phyloP scores from a whole-genome alignment of 1,139 yeast genomes.

The Torulaspora pretoriensis region DNA sequence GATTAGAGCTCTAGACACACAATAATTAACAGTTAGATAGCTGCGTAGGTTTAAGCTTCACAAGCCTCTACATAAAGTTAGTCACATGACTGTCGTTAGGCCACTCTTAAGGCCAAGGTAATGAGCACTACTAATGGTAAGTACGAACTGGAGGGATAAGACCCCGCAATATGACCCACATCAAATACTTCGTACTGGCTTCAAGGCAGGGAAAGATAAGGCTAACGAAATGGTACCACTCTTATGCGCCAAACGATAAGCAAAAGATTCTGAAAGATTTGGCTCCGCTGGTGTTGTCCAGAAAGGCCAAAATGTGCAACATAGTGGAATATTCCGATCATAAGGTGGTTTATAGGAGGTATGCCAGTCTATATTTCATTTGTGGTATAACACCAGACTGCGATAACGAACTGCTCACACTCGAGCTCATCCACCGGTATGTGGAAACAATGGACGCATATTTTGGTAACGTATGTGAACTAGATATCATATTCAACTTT shows the following conservation, averaged over 20 bases:
- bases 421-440: conserved; percentile 85
- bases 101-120: no score
- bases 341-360: conserved; percentile 83
- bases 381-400: conserved; percentile 65
- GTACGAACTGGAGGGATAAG: neutral
- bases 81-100: no score
- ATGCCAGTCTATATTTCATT: conserved; percentile 86
- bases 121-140: no score
- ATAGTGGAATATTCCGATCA: conserved; percentile 86
- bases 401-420: conserved; percentile 76
- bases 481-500: conserved; percentile 91
- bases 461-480: conserved; percentile 93
- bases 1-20: no score
- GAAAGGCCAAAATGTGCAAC: conserved; percentile 95
- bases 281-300: conserved; percentile 74
- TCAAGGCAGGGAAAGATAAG: conserved; percentile 96
- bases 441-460: conserved; percentile 96
- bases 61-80: no score
- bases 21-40: no score
- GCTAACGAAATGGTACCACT: conserved; percentile 86
- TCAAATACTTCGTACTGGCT: conserved; percentile 71
- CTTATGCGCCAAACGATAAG: conserved; percentile 78
- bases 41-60: no score
- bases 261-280: conserved; percentile 78
- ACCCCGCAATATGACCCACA: conserved; percentile 49